Evolutionary conservation across 2,329 filamentous ascomycete species (phyloP).

Genomic region (Talaromyces sp.): DNA sequence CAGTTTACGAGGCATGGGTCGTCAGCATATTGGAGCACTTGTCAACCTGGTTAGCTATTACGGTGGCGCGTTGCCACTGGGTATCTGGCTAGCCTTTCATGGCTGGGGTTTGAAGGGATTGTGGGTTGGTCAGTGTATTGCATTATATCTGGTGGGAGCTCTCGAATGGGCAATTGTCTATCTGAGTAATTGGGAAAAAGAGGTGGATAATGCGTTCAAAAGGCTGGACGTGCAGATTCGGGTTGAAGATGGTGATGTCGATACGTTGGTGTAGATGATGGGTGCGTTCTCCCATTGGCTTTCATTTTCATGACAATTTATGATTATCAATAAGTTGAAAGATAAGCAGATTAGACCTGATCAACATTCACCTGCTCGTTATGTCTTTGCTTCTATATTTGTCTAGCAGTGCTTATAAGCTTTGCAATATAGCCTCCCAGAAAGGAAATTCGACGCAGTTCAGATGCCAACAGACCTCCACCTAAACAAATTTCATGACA

Average conservation of each 20-base stretch:
- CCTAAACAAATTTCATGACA: not conserved
- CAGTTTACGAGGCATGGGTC: conserved; percentile 74
- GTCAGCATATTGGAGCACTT: conserved; percentile 77
- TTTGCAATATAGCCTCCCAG: not conserved
- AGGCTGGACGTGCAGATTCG: conserved; percentile 58
- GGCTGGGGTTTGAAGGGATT: conserved; percentile 77
- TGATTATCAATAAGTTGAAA: not conserved
- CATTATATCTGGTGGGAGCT: conserved; percentile 72
- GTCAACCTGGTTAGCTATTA: conserved; percentile 86
- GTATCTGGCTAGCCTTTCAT: conserved; percentile 80
- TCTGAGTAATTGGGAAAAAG: conserved; percentile 70
- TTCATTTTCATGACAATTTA: not conserved
- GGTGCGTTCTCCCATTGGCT: not conserved
- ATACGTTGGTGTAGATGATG: not conserved
- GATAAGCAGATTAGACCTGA: not conserved
- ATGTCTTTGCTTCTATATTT: not conserved
- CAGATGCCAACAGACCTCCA: not conserved
- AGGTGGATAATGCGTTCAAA: conserved; percentile 68
- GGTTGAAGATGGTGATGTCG: conserved; percentile 21
- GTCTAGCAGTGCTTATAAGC: not conserved
- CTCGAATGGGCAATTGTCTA: conserved; percentile 78
- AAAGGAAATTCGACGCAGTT: not conserved
- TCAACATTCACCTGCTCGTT: not conserved
- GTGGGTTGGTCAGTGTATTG: conserved; percentile 80
- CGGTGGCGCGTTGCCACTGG: conserved; percentile 72